Evolutionary conservation across 2,329 filamentous ascomycete genomes (phyloP), one percentile per base, ranked within the genome.

Genomic region (Epichloe brachyelytri): DNA sequence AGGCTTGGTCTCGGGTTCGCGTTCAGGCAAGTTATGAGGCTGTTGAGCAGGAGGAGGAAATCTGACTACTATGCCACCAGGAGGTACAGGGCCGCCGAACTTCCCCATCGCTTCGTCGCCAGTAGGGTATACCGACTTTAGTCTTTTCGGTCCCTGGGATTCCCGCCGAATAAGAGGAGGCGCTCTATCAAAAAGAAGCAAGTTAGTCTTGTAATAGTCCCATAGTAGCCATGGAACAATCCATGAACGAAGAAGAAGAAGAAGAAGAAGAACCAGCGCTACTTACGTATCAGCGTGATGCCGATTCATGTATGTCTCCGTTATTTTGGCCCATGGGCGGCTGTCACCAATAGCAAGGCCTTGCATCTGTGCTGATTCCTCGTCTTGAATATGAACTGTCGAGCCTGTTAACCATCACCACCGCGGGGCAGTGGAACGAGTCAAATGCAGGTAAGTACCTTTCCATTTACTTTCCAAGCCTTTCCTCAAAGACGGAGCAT

Each of bases 311-410:
- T 45, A 57, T 1, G 43, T 30, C 30, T 50, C 40, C 10, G 56
- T 41, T 14, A 52, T 45, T 15, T 50, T 57, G 1, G 59, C 59
- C 55, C 56, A 61, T 12, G 58, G 60, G 3, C 60, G 54, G 10
- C 51, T 48, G 14, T 59, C 56, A 3, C 50, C 55, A n/a, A 54
- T 19, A 7, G 49, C 43, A 0, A 62, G 54, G 15, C 60, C 60
- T 34, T 59, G 39, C 45, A 60, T 55, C 43, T 59, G 54, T 12
- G 53, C 49, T 2, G 59, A 53, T 22, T 62, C 60, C 19, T 57
- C 56, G 19, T 62, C 60, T 3, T 53, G 20, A 12, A 61, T 55
- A 15, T 50, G 26, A 3, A 53, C 60, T 62, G 38, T 22, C 3
- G 14, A 33, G 3, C 19, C 14, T 3, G 43, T 56, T 20, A 55